Conservation (phyloP, 1,139 yeast genomes). For the Yamadazyma diddensiae region DNA sequence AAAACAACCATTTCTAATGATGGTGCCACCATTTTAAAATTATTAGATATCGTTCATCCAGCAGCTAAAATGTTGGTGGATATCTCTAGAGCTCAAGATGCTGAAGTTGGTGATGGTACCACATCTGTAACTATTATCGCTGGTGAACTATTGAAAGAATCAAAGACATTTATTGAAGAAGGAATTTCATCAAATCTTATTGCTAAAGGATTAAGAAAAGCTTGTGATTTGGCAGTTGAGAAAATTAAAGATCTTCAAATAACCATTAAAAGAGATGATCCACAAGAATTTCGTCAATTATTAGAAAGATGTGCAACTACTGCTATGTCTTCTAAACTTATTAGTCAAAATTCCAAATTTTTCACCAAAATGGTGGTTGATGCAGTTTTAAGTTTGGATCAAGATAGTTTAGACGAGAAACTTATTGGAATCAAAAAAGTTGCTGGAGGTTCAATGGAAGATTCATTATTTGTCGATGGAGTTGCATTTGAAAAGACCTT, state of each 20-base stretch:
- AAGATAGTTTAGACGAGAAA: constrained; percentile 78
- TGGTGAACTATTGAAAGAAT: constrained; percentile 90
- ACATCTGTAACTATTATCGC: constrained; percentile 93
- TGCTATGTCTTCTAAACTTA: constrained; percentile 94
- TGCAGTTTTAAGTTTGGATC: constrained; percentile 86
- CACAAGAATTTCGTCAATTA: constrained; percentile 62
- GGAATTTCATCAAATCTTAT: constrained; percentile 91
- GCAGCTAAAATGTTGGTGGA: constrained; percentile 96
- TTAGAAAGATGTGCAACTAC: constrained; percentile 93
- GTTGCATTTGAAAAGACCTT: constrained; percentile 97
- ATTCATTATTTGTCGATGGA: constrained; percentile 83
- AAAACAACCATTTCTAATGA: constrained; percentile 95
- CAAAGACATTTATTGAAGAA: constrained; percentile 88
- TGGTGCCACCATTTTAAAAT: constrained; percentile 93
- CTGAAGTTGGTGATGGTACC: constrained; percentile 99
- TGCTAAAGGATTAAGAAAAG: constrained; percentile 82
- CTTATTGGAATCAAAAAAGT: constrained; percentile 93
- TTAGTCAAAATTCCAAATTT: constrained; percentile 79
- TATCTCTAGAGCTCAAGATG: constrained; percentile 94
- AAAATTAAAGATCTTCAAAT: constrained; percentile 75
- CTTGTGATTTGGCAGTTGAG: constrained; percentile 72
- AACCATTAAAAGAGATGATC: constrained; percentile 49
- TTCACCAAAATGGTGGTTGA: constrained; percentile 97
- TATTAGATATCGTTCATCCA: constrained; percentile 95
- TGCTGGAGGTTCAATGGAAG: constrained; percentile 96